Evolutionary conservation across 2,329 filamentous ascomycete species (phyloP).

Genomic region (Neospermospora avenae): DNA sequence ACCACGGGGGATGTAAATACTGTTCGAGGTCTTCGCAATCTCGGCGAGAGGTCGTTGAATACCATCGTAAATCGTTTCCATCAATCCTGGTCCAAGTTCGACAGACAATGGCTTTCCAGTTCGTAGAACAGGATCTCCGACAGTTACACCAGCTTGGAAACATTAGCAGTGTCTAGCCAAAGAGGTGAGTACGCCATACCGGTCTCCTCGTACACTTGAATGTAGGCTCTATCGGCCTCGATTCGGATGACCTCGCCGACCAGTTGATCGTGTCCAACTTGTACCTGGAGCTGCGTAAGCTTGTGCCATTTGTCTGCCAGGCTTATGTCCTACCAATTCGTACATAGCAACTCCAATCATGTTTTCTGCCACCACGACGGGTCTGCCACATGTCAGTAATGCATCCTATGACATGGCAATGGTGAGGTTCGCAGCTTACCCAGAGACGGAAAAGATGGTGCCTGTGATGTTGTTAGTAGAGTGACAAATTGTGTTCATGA

Average conservation of each 20-base stretch:
- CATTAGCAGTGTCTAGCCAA: slow-evolving; percentile 22
- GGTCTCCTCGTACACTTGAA: slow-evolving; percentile 99
- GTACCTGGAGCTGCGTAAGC: slow-evolving; percentile 56
- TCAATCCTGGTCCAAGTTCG: slow-evolving; percentile 91
- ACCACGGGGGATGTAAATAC: slow-evolving; percentile 97
- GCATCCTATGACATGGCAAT: slow-evolving; percentile 7
- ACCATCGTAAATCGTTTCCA: slow-evolving; percentile 99
- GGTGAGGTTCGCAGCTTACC: slow-evolving; percentile 40
- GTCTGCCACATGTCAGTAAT: slow-evolving; percentile 48
- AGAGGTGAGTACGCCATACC: slow-evolving; percentile 50
- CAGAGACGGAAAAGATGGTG: slow-evolving; percentile 68
- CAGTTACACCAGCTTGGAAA: slow-evolving; percentile 80
- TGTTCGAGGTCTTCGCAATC: slow-evolving; percentile 73
- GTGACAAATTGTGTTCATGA: slow-evolving; percentile 6
- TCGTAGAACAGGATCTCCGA: slow-evolving; percentile 86
- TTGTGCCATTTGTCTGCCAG: slow-evolving; percentile 43
- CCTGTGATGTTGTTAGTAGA: slow-evolving; percentile 39
- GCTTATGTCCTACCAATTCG: slow-evolving; percentile 62
- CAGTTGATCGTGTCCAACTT: slow-evolving; percentile 86
- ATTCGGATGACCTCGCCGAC: slow-evolving; percentile 98
- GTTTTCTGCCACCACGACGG: slow-evolving; percentile 94
- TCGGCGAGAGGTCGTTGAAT: slow-evolving; percentile 91
- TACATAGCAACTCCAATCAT: slow-evolving; percentile 99
- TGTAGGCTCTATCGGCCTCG: slow-evolving; percentile 90
- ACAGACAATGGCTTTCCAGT: slow-evolving; percentile 96